A percentile compares a stretch with the other conserved stretches of the same genome.
Conservation (phyloP, 805 yeast genomes). For the Suhomyces prunicola region DNA sequence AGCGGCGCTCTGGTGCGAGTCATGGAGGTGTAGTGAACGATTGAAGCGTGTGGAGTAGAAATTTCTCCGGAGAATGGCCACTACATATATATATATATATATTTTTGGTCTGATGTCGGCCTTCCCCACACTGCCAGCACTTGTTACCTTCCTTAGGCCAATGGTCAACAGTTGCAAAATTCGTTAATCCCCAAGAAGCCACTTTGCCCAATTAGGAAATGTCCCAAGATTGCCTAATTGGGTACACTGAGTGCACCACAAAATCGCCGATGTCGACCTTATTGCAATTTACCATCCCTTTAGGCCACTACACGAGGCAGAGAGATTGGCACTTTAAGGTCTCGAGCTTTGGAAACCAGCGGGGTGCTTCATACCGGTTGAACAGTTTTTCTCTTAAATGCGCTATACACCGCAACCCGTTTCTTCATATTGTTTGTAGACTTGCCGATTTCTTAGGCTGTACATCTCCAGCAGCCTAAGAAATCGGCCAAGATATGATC, state of each 20-base stretch:
- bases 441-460: not conserved
- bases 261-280: not conserved
- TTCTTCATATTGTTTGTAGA: not conserved
- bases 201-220: conserved; percentile 4
- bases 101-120: not conserved
- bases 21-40: not conserved
- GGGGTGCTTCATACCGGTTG: not conserved
- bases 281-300: not conserved
- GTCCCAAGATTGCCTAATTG: not conserved
- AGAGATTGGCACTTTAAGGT: not conserved
- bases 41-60: not conserved
- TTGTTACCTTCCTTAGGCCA: not conserved
- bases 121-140: not conserved
- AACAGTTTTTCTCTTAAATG: not conserved
- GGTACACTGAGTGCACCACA: not conserved
- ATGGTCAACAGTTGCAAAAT: not conserved
- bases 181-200: not conserved
- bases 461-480: not conserved
- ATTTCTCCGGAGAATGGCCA: not conserved
- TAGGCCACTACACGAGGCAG: not conserved
- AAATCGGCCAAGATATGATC: not conserved
- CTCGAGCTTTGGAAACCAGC: not conserved
- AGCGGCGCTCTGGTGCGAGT: not conserved
- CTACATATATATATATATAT: not conserved
- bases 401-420: not conserved